phyloP scores from a whole-genome alignment of 768 basidiomycete species.

The Trichaptum fuscoviolaceum region DNA sequence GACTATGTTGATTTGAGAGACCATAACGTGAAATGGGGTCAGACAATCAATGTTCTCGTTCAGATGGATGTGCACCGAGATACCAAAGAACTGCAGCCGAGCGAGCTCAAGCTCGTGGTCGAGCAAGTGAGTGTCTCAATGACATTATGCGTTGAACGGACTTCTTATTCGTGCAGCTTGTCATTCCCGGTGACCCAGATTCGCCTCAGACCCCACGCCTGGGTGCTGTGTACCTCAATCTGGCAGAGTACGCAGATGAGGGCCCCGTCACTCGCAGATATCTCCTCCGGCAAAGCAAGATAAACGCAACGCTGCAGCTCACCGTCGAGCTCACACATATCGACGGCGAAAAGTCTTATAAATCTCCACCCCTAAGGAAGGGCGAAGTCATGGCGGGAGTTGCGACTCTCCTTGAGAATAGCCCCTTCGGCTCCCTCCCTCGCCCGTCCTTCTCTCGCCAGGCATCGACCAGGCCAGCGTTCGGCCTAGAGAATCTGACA shows the following conservation, averaged over 20 bases:
- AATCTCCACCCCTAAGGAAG: constrained; percentile 62
- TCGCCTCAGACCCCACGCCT: constrained; percentile 54
- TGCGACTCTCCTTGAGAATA: constrained; percentile 46
- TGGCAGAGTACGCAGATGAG: constrained; percentile 66
- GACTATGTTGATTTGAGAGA: constrained; percentile 54
- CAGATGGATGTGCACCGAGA: constrained; percentile 58
- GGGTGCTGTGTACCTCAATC: constrained; percentile 62
- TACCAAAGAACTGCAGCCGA: constrained; percentile 40
- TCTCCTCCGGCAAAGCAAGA: constrained; percentile 67
- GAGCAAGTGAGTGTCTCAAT: constrained; percentile 37
- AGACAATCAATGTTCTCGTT: constrained; percentile 50
- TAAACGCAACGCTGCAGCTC: constrained; percentile 74
- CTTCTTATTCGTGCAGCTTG: constrained; percentile 33
- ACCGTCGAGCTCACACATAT: constrained; percentile 52
- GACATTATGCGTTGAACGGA: background rate
- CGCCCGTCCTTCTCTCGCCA: background rate
- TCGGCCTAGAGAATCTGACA: background rate
- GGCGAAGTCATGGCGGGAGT: constrained; percentile 71
- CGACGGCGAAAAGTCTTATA: constrained; percentile 50
- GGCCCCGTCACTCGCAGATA: constrained; percentile 58
- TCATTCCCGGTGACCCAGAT: constrained; percentile 49
- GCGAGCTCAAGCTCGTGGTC: constrained; percentile 61
- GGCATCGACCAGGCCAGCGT: background rate
- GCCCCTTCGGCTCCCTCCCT: background rate
- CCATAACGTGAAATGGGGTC: constrained; percentile 60